Percentiles rank a stretch among this genome's conserved stretches.
These are phyloP conservation scores for Tylopilus rubrobrunneus DNA, from an alignment of 768 basidiomycete species.

Conservation along the genomic window DNA sequence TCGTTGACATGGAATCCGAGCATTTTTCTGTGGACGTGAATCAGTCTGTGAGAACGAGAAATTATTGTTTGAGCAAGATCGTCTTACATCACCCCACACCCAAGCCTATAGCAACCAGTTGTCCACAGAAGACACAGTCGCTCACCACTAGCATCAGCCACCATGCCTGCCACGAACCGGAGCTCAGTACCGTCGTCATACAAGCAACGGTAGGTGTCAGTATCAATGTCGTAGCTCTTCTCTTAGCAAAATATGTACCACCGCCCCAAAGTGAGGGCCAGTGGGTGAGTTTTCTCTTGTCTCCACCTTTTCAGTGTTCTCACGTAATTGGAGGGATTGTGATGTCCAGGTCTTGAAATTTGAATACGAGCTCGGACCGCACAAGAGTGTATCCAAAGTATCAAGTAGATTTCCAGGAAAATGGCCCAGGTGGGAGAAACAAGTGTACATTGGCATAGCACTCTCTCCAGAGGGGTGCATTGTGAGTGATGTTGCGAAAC, in stretches of 20 bases:
- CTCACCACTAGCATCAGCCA: too few species aligned
- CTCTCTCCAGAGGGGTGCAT: neutral
- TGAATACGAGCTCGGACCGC: neutral
- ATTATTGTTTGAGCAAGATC: too few species aligned
- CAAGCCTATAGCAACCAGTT: too few species aligned
- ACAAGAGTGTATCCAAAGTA: neutral
- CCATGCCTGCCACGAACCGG: too few species aligned
- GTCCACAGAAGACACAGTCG: too few species aligned
- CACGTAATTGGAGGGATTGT: neutral
- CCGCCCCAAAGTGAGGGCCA: neutral
- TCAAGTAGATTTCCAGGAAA: neutral
- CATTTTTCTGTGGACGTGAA: too few species aligned
- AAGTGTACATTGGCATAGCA: neutral
- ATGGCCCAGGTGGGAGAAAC: neutral
- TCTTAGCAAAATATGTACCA: neutral
- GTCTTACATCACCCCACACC: too few species aligned
- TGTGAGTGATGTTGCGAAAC: neutral
- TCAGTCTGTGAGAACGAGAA: too few species aligned
- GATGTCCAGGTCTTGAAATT: neutral
- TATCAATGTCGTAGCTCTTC: neutral
- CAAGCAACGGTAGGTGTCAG: neutral
- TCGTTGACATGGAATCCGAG: too few species aligned
- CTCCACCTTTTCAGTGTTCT: neutral
- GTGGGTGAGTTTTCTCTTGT: neutral
- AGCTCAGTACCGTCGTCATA: too few species aligned